A percentile compares a stretch with the other conserved stretches of the same genome.
Evolutionary conservation across 169 alveolate genomes (phyloP).

Genomic region (Cryptosporidium viatorum): DNA sequence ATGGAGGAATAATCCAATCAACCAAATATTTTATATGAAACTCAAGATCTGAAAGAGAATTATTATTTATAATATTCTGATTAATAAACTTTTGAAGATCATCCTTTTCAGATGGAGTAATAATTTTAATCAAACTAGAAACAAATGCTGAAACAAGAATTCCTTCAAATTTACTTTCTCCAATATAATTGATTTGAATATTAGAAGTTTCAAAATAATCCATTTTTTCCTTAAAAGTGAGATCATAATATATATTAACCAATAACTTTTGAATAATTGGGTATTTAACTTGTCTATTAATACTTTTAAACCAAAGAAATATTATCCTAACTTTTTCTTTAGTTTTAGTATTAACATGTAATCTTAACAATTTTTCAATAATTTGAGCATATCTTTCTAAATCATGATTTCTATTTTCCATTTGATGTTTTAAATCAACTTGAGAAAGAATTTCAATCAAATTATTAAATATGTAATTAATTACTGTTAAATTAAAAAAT

Average conservation of each 20-base stretch:
- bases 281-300: constrained; percentile 22
- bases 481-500: constrained; percentile 20
- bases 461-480: constrained; percentile 31
- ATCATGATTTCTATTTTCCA: not conserved
- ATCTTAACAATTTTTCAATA: not conserved
- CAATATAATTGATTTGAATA: not conserved
- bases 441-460: constrained; percentile 9
- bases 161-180: not conserved
- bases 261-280: constrained; percentile 17
- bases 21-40: not conserved
- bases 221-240: constrained; percentile 27
- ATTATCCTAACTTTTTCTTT: constrained; percentile 16
- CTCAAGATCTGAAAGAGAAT: not conserved
- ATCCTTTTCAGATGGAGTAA: not conserved
- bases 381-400: not conserved
- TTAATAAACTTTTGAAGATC: not conserved
- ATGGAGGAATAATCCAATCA: constrained; percentile 40
- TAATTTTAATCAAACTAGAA: constrained; percentile 1
- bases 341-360: constrained; percentile 13
- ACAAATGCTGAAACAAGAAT: not conserved
- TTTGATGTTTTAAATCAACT: not conserved
- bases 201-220: constrained; percentile 4
- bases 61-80: not conserved
- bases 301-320: constrained; percentile 23
- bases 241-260: constrained; percentile 7